Evolutionary conservation across 2,329 filamentous ascomycete genomes (phyloP).

Genomic region (Waltergamsia citrina): DNA sequence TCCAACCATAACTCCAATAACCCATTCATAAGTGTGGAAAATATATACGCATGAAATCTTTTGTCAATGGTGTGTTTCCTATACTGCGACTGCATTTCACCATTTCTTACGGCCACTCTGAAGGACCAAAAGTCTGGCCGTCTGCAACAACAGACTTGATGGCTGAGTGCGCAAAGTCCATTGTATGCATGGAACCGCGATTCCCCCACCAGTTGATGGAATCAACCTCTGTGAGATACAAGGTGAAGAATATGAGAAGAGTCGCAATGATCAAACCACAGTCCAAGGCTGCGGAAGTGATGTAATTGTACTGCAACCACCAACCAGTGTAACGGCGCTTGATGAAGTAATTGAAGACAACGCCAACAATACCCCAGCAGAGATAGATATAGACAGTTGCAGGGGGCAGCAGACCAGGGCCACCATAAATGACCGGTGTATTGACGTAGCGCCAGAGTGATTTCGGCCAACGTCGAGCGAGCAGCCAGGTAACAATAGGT

Average conservation of each 20-base stretch:
- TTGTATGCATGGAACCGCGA: conserved; percentile 31
- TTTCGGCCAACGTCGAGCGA: conserved; percentile 52
- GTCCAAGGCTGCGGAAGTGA: conserved; percentile 63
- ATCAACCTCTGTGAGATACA: conserved; percentile 47
- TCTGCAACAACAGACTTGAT: conserved; percentile 29
- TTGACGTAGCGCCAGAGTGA: conserved; percentile 56
- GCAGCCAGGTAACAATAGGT: conserved; percentile 54
- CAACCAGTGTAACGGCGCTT: conserved; percentile 56
- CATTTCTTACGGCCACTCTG: conserved; percentile 29
- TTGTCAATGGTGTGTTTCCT: no score
- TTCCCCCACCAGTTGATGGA: conserved; percentile 58
- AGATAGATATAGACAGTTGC: conserved; percentile 64
- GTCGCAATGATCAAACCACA: conserved; percentile 57
- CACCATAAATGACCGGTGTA: conserved; percentile 60
- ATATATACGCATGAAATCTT: no score
- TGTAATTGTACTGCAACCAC: conserved; percentile 74
- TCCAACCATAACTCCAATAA: no score
- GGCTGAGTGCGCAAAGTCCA: conserved; percentile 34
- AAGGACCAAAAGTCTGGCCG: conserved; percentile 42
- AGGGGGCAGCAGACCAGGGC: conserved; percentile 53
- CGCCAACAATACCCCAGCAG: conserved; percentile 59
- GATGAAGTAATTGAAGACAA: conserved; percentile 60
- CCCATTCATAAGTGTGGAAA: no score
- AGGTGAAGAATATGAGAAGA: conserved; percentile 59
- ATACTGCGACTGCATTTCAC: no score